phyloP scores from a whole-genome alignment of 2,329 filamentous ascomycete species.

The Aureobasidium sp. region DNA sequence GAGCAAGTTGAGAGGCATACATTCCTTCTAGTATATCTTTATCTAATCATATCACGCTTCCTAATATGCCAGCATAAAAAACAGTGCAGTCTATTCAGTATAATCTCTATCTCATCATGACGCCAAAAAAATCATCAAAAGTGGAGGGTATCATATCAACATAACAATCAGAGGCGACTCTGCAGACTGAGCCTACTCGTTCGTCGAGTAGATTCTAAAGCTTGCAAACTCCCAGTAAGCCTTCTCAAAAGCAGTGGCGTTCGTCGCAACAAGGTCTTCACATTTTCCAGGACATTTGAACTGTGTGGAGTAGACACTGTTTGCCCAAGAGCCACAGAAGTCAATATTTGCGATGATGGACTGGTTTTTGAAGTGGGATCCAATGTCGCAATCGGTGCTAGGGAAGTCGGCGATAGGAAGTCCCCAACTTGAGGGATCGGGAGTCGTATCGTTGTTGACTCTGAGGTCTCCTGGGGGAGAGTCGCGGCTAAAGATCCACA shows the following conservation, averaged over 20 bases:
- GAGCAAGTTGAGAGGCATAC: too few relatives aligned
- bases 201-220: slow-evolving; percentile 16
- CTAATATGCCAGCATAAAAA: too few relatives aligned
- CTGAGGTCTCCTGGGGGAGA: slow-evolving; percentile 37
- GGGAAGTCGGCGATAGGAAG: slow-evolving; percentile 57
- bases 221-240: slow-evolving; percentile 52
- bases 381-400: slow-evolving; percentile 53
- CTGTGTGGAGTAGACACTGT: slow-evolving; percentile 29
- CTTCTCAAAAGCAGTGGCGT: slow-evolving; percentile 49
- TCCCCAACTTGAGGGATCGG: slow-evolving; percentile 59
- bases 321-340: slow-evolving; percentile 52
- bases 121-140: neutral
- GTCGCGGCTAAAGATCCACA: slow-evolving; percentile 34
- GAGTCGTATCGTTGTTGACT: slow-evolving; percentile 34
- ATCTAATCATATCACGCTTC: neutral
- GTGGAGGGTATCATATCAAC: slow-evolving; percentile 1
- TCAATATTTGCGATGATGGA: slow-evolving; percentile 62
- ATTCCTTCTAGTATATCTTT: too few relatives aligned
- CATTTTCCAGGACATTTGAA: slow-evolving; percentile 48
- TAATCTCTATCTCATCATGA: neutral
- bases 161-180: neutral
- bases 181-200: neutral
- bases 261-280: slow-evolving; percentile 50
- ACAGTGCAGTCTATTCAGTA: too few relatives aligned
- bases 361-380: slow-evolving; percentile 55